Evolutionary conservation across 257 asterid species (phyloP), one percentile per base, ranked within the genome.

Genomic region (Apocynum venetum): DNA sequence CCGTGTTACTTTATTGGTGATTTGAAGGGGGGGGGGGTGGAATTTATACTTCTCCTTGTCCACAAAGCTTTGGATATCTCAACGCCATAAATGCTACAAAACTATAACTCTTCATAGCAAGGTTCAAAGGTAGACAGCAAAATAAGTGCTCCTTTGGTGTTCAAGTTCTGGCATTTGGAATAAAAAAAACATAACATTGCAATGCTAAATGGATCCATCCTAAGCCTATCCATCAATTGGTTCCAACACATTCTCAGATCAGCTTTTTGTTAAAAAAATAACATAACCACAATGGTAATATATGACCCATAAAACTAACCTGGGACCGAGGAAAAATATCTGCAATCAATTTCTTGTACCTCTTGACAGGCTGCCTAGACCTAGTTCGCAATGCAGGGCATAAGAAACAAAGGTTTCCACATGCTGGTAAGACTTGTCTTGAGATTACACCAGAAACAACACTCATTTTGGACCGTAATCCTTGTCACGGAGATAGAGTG

Each of bases 281-380:
- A 10, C 14, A 72, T 60, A 65, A 40, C 57, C 25, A 25, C 31
- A 25, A 25, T 25, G 31, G 31, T 52, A 19, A 77, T 48, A 77
- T 74, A 20, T 53, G 71, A 71, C 76, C 55, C 73, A 64, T 11
- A 81, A 77, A 75, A 86, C 96, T 78, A 74, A 96, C 99, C 98
- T 84, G 97, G 69, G 88, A 78, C 19, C 89, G 89, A 38, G 99
- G 97, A 72, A 96, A 93, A 73, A 93, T 93, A 76, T 96, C 99
- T 0, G 99, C 78, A 61, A 96, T 91, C 91, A 96, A 82, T 89
- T 96, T 92, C 96, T 96, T 96, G 87, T 96, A 96, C 85, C 99
- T 88, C 91, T 93, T 96, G 71, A 96, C 99, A 10, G 99, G 99
- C 87, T 96, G 99, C 86, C 98, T 86, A 36, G 99, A 96, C 93